Evolutionary conservation across 345 rosid genomes (phyloP).

Genomic region (Punica granatum): DNA sequence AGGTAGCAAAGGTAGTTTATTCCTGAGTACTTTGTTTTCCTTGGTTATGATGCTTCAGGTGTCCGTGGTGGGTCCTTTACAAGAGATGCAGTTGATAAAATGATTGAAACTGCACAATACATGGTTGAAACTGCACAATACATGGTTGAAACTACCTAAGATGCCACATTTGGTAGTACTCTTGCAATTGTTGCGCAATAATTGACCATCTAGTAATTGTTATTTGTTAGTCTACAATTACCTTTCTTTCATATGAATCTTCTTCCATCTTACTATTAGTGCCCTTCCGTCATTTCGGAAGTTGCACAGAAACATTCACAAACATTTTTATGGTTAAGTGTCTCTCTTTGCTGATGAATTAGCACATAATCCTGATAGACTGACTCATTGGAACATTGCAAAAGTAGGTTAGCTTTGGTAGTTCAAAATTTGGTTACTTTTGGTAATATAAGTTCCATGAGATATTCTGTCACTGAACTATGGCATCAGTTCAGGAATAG

Average conservation of each 20-base stretch:
- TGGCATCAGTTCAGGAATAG: not conserved
- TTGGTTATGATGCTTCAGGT: not conserved
- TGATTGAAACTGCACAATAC: not conserved
- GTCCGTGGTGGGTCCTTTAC: not conserved
- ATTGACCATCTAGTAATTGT: not conserved
- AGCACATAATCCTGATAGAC: not conserved
- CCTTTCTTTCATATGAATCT: not conserved
- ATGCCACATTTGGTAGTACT: not conserved
- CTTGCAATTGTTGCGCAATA: not conserved
- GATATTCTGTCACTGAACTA: not conserved
- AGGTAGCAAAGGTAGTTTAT: conserved; percentile 55
- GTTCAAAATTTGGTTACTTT: not conserved
- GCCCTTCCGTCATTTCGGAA: not conserved
- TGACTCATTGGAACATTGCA: not conserved
- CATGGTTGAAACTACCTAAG: no score
- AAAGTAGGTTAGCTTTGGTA: no score
- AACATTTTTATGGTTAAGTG: not conserved
- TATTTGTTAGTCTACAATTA: not conserved
- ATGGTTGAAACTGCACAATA: not conserved
- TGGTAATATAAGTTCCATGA: not conserved
- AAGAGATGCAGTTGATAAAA: not conserved
- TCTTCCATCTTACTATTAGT: not conserved
- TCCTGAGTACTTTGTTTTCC: not conserved
- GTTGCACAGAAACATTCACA: not conserved
- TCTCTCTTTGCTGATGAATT: not conserved